Evolutionary conservation across 441 rosid genomes (phyloP), one percentile per base, ranked within the genome.

Genomic region (Flueggea neowawraea): DNA sequence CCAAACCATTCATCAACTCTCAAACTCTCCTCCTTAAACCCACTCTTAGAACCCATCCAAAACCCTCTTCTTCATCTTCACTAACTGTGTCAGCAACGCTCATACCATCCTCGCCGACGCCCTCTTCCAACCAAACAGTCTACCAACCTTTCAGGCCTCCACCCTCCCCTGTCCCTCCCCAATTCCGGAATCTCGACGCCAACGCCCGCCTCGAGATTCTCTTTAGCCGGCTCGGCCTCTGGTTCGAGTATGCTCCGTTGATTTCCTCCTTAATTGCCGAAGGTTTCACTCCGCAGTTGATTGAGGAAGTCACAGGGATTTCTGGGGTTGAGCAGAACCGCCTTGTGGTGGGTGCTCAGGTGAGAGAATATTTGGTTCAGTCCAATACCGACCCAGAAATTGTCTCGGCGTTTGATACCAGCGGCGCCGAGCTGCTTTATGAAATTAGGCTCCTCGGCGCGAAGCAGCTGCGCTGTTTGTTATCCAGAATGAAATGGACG

Each of bases 131-230:
- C 12, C 82, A 62, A 48, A 71, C 81, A 13, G 69, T 80, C 12
- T 92, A 92, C 80, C 98, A 90, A 39, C 97, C 98, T 5, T 92
- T 88, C 73, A 76, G 89, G 6, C 97, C 98, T n/a, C 96, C 98
- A 0, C 82, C 90, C 1, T 76, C 97, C 15, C 90, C 90, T 10
- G 48, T 93, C 3, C 97, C 98, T 3, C 2, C 83, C 0, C 32
- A 85, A 6, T 90, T 75, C 80, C 82, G 80, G 16, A 65, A 82
- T 58, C 93, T 90, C 50, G 96, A 89, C 74, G 9, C 71, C 57
- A 71, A 77, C 64, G 72, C 67, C 39, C 89, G 88, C 65, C 69
- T 93, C 63, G 87, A 90, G 6, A 66, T 87, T 72, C 88, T 93
- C 59, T 10, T 93, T 41, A 78, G 78, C 28, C 28, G 28, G 28